Conservation (phyloP, 2,329 filamentous ascomycete species). For the Penicillium brevicompactum region DNA sequence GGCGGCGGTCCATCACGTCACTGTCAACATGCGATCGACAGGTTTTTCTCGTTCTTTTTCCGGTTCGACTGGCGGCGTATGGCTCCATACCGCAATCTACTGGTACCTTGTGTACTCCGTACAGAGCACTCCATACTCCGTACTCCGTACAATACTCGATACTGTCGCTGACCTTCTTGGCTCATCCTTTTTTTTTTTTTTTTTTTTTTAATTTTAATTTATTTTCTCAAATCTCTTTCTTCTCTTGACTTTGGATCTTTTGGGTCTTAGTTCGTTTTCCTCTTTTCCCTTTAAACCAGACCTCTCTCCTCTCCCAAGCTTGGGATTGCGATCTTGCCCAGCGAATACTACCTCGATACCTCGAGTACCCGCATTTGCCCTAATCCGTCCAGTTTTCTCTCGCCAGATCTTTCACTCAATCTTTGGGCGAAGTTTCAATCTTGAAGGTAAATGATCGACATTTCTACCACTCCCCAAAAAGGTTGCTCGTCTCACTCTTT, state of each 20-base stretch:
- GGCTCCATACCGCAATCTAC: background rate
- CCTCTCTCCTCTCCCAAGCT: constrained; percentile 6
- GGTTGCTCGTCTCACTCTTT: background rate
- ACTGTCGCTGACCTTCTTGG: constrained; percentile 8
- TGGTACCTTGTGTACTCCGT: background rate
- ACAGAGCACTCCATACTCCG: background rate
- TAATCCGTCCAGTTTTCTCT: constrained; percentile 12
- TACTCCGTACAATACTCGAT: constrained; percentile 5
- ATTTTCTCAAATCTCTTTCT: constrained; percentile 4
- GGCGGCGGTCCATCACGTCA: constrained; percentile 1
- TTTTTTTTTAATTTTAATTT: background rate
- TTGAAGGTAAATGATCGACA: background rate
- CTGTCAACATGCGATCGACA: constrained; percentile 22
- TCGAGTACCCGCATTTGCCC: constrained; percentile 8
- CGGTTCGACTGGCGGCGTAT: background rate
- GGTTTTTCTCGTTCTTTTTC: constrained; percentile 6
- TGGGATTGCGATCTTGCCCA: constrained; percentile 11
- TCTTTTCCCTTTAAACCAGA: background rate
- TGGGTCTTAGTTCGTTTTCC: background rate
- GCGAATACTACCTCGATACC: constrained; percentile 1
- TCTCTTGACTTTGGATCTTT: constrained; percentile 6
- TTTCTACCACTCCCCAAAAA: background rate
- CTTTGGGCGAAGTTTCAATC: background rate
- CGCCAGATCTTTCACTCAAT: background rate
- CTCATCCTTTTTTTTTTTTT: constrained; percentile 10